phyloP scores from a whole-genome alignment of 2,329 filamentous ascomycete species.

The Penicillium sp. region DNA sequence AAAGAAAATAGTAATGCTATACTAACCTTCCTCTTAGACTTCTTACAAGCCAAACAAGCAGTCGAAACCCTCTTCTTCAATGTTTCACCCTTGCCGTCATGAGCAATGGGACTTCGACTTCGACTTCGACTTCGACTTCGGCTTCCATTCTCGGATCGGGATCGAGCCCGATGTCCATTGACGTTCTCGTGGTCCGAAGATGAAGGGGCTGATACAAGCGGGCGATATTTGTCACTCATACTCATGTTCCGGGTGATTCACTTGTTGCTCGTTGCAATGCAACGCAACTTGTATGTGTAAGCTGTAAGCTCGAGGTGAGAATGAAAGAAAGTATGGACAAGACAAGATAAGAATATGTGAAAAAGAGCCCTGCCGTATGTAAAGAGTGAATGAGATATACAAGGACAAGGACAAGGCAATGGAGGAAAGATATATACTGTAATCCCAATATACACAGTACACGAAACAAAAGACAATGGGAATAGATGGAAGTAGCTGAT shows the following conservation, averaged over 20 bases:
- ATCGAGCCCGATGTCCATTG: too few species aligned
- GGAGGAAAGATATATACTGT: conserved; percentile 5
- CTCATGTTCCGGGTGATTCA: too few species aligned
- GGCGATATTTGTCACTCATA: conserved; percentile 27
- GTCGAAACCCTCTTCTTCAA: conserved; percentile 41
- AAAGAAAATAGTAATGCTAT: too few species aligned
- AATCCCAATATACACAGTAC: conserved; percentile 2
- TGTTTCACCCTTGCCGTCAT: conserved; percentile 4
- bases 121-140: conserved; percentile 11
- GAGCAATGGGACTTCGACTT: too few species aligned
- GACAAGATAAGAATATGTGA: not conserved
- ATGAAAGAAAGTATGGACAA: not conserved
- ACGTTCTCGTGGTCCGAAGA: conserved; percentile 8
- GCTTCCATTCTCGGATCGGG: conserved; percentile 9
- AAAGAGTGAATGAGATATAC: not conserved
- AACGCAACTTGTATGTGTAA: too few species aligned
- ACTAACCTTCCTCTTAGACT: conserved; percentile 40
- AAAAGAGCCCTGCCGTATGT: too few species aligned
- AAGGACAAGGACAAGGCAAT: too few species aligned
- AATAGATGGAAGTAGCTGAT: not conserved
- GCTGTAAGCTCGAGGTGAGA: too few species aligned
- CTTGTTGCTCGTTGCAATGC: too few species aligned
- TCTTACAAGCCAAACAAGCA: conserved; percentile 41
- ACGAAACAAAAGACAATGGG: not conserved
- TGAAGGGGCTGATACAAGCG: conserved; percentile 26